Percentiles rank a stretch among this genome's conserved stretches.
Evolutionary conservation across 129 eudicot species (phyloP).

Genomic region (Lactuca sativa): DNA sequence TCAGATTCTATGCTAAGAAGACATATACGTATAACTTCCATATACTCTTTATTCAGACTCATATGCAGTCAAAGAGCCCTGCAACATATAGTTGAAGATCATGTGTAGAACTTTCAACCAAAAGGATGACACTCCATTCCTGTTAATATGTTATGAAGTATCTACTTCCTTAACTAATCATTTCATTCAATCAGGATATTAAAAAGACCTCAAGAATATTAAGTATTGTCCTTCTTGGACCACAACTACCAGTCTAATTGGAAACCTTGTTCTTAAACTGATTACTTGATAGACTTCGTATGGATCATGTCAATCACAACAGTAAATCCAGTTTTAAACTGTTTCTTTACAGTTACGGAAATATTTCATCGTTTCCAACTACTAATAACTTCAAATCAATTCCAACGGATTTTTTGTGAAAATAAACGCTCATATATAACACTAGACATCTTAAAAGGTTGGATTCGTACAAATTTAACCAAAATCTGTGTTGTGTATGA

Average conservation of each 20-base stretch:
- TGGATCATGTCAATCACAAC: background rate
- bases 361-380: background rate
- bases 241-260: background rate
- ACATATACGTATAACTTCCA: constrained; percentile 7
- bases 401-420: background rate
- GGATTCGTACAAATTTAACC: background rate
- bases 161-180: background rate
- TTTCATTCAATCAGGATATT: background rate
- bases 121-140: background rate
- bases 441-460: background rate
- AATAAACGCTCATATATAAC: background rate
- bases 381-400: background rate
- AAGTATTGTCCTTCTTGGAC: background rate
- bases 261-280: background rate
- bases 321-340: background rate
- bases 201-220: background rate
- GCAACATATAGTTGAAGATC: constrained; percentile 8
- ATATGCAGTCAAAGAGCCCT: background rate
- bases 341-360: background rate
- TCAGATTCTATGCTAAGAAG: background rate
- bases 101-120: background rate
- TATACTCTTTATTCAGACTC: background rate
- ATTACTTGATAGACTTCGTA: background rate
- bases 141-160: background rate
- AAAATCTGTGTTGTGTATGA: background rate